phyloP scores from a whole-genome alignment of 2,329 filamentous ascomycete species.

The Penicillium hesseltinei region DNA sequence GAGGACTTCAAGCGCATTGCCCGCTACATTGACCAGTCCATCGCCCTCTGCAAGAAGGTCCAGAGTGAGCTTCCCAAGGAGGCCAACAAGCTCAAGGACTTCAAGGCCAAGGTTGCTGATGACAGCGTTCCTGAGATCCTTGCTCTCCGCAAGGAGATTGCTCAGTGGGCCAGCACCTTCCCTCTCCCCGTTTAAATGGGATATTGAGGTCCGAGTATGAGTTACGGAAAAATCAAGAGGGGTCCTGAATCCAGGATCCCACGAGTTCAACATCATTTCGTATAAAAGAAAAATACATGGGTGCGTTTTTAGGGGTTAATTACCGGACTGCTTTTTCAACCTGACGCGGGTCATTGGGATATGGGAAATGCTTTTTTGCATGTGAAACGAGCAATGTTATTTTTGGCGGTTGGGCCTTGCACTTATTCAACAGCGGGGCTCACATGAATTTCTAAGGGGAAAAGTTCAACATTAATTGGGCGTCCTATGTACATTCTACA shows the following conservation, averaged over 20 bases:
- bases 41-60: conserved; percentile 87
- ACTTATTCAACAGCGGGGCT: conserved; percentile 26
- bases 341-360: conserved; percentile 39
- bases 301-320: conserved; percentile 37
- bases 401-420: conserved; percentile 16
- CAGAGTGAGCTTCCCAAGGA: conserved; percentile 86
- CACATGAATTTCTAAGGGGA: conserved; percentile 18
- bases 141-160: conserved; percentile 83
- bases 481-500: conserved; percentile 13
- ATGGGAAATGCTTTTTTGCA: conserved; percentile 28
- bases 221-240: conserved; percentile 13
- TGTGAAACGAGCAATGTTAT: conserved; percentile 21
- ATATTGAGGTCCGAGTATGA: neutral
- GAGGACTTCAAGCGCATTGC: conserved; percentile 90
- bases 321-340: conserved; percentile 44
- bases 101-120: conserved; percentile 84
- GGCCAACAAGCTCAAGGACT: conserved; percentile 99
- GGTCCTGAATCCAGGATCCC: conserved; percentile 17
- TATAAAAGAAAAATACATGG: conserved; percentile 27
- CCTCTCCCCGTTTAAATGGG: conserved; percentile 66
- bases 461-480: conserved; percentile 24
- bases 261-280: conserved; percentile 41
- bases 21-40: conserved; percentile 80
- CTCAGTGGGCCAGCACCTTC: conserved; percentile 82
- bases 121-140: conserved; percentile 80